Evolutionary conservation across 768 basidiomycete genomes (phyloP), one percentile per base, ranked within the genome.

Genomic region (Russula virescens): DNA sequence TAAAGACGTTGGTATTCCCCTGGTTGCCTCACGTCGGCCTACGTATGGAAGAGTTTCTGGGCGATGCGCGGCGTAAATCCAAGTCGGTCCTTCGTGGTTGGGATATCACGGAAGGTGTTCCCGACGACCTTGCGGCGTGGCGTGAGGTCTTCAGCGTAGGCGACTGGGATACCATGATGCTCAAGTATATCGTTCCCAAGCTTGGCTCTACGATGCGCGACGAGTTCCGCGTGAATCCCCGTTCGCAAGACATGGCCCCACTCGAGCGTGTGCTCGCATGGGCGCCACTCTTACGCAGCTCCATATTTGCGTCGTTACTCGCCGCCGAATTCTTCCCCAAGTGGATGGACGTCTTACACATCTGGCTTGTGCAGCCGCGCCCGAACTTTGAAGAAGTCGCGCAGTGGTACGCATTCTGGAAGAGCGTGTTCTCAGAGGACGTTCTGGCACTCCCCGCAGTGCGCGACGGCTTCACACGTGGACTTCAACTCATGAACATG

Each of bases 321-420:
- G 91, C 96, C 72, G 81, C 82, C 6, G 93, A 94, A 69, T 96
- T 98, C 78, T 98, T 98, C 81, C 91, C 94, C 5, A 96, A 97
- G 72, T 99, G 95, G 94, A 79, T 98, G 63, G 89, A 94, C 53
- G 86, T 91, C 23, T 78, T 99, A 25, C 87, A 95, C 70, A 75
- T 92, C 49, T 98, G 97, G 97, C 86, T 99, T 45, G 80, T 88
- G n/a, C 90, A 93, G 69, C 91, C 93, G 1, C 83, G 77, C 50
- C 89, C 89, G 69, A 94, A 85, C 75, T 89, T 93, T 68, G 91
- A 89, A 68, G 93, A 98, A 73, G 93, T 99, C 11, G 89, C 89
- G 3, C 83, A 89, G 62, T 99, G 97, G 97, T 97, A 88, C 72
- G 81, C 80, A 1, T 90, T 85, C 73, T 98, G 96, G 96, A 96